A percentile compares a stretch with the other conserved stretches of the same genome.
These are phyloP conservation scores for Boletus rufocinnamomeus DNA, from an alignment of 768 basidiomycete genomes.

Conservation along the genomic window DNA sequence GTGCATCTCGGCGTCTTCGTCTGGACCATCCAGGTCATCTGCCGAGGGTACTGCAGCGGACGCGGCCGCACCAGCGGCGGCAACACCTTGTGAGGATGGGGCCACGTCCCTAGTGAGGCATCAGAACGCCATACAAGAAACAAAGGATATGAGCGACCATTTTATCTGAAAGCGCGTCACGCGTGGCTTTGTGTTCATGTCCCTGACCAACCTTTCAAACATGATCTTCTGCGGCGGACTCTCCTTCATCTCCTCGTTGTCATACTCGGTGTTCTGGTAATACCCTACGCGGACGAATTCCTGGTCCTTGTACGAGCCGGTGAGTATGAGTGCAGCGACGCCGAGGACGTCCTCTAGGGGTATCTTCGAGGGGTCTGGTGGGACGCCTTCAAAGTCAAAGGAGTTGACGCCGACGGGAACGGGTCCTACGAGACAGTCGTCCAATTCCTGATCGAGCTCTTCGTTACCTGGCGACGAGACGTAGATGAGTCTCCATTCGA, in stretches of 20 bases:
- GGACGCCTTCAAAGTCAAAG: slow-evolving; percentile 90
- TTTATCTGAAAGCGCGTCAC: slow-evolving; percentile 93
- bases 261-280: slow-evolving; percentile 99
- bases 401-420: slow-evolving; percentile 96
- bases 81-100: slow-evolving; percentile 47
- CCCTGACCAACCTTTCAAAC: slow-evolving; percentile 80
- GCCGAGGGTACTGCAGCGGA: slow-evolving; percentile 77
- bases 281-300: slow-evolving; percentile 99
- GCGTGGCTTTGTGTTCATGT: slow-evolving; percentile 88
- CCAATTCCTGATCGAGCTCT: slow-evolving; percentile 94
- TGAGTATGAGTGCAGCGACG: slow-evolving; percentile 95
- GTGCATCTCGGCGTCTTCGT: slow-evolving; percentile 29
- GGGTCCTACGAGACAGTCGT: slow-evolving; percentile 96
- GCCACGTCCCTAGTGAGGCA: slow-evolving; percentile 57
- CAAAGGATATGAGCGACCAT: slow-evolving; percentile 53
- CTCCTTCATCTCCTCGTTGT: slow-evolving; percentile 88
- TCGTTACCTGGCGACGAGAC: slow-evolving; percentile 92
- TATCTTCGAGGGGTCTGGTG: slow-evolving; percentile 83
- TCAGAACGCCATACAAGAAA: slow-evolving; percentile 1
- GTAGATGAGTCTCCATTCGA: slow-evolving; percentile 98
- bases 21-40: slow-evolving; percentile 56
- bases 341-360: slow-evolving; percentile 91
- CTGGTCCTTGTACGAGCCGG: slow-evolving; percentile 93
- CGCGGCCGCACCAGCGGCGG: slow-evolving; percentile 61
- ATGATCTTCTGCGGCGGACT: slow-evolving; percentile 65